Conservation (phyloP, 495 filamentous ascomycete genomes). For the Alectoria sarmentosa region DNA sequence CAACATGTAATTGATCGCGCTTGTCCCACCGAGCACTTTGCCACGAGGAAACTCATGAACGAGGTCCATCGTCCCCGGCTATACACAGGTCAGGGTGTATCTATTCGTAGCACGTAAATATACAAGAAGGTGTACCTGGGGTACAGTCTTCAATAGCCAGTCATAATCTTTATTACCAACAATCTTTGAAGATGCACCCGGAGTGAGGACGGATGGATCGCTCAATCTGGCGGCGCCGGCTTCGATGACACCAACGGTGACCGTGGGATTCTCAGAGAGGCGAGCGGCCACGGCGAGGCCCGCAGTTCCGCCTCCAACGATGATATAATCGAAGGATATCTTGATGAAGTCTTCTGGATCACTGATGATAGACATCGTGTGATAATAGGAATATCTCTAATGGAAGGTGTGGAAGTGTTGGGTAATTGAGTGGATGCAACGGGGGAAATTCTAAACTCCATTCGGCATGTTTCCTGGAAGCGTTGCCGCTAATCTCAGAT, state of each 20-base stretch:
- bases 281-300: conserved; percentile 49
- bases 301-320: conserved; percentile 47
- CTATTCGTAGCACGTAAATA: neutral
- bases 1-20: conserved; percentile 41
- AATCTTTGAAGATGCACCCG: conserved; percentile 4
- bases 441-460: no score
- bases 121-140: conserved; percentile 17
- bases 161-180: conserved; percentile 27
- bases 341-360: neutral
- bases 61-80: conserved; percentile 15
- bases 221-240: conserved; percentile 35
- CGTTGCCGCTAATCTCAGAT: no score
- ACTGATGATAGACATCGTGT: conserved; percentile 8
- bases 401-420: no score
- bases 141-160: conserved; percentile 24
- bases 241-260: conserved; percentile 48
- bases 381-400: no score
- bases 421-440: no score
- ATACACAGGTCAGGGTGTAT: neutral
- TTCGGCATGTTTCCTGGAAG: no score
- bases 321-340: conserved; percentile 36
- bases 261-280: conserved; percentile 40
- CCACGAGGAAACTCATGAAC: conserved; percentile 37
- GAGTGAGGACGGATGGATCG: conserved; percentile 10
- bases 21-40: conserved; percentile 47